phyloP scores from a whole-genome alignment of 2,329 filamentous ascomycete genomes.

The Sordariomycetes sp. region DNA sequence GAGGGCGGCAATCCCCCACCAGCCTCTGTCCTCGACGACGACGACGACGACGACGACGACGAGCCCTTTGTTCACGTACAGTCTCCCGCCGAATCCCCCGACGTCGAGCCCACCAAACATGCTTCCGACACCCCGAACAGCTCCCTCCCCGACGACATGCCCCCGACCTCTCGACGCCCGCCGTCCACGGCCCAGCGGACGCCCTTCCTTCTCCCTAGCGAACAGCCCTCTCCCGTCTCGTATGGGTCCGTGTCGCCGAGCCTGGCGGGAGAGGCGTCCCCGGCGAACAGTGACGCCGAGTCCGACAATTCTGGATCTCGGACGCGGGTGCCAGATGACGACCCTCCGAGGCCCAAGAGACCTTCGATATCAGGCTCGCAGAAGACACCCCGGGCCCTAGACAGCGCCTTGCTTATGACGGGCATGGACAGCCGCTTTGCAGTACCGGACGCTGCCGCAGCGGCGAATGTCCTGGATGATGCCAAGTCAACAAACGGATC shows the following conservation, averaged over 20 bases:
- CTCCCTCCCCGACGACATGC: constrained; percentile 16
- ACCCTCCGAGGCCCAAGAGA: neutral
- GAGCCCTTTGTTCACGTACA: neutral
- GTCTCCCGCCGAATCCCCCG: neutral
- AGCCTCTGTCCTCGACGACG: neutral
- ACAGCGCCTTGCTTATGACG: constrained; percentile 37
- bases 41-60: neutral
- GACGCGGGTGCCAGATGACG: neutral
- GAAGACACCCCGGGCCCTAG: constrained; percentile 31
- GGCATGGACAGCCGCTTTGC: constrained; percentile 44
- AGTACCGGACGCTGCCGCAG: constrained; percentile 34
- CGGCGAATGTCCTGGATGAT: constrained; percentile 32
- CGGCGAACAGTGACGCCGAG: constrained; percentile 21
- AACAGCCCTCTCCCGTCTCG: constrained; percentile 17
- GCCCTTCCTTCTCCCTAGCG: constrained; percentile 21
- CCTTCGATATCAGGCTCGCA: neutral
- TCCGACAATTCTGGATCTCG: constrained; percentile 15
- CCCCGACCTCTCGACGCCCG: constrained; percentile 12
- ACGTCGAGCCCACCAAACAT: neutral
- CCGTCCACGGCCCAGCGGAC: constrained; percentile 14
- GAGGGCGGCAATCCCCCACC: neutral
- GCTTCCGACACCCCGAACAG: neutral
- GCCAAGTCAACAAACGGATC: constrained; percentile 23
- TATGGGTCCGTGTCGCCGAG: constrained; percentile 27
- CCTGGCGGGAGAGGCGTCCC: constrained; percentile 22